Base-by-base conservation (phyloP, 2,329 filamentous ascomycete species). In the Didymella pinodella region DNA sequence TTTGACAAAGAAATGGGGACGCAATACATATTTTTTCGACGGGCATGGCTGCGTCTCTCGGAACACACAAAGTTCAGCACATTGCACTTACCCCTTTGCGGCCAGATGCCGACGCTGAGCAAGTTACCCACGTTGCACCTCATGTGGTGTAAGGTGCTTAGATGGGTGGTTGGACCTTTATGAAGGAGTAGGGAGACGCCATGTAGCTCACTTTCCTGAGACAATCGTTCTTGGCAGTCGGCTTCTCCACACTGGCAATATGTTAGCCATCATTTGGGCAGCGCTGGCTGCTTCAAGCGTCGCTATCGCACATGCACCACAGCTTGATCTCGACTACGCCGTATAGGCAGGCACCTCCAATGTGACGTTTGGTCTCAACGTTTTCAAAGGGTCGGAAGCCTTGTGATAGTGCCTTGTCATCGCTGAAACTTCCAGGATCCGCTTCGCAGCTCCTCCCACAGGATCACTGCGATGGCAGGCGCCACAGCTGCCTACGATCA, bases 161-260 rank as follows among this genome's bases (percentile, higher is more conserved):
- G 11, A 18, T 26, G 12, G 22, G 28, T 25, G 12, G 31, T 43
- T 32, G 38, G 26, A 4, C 36, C 6, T 2, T 8, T 4, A 10
- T 20, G n/a, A 31, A 10, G 25, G 11, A 11, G 38, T 28, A 20
- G 31, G 26, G 38, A 40, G 3, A 66, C 63, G 2, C 32, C 14
- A 34, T 34, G 32, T 16, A 34, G 32, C 12, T 16, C 14, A 34
- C 4, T 2, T 11, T n/a, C 32, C 16, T 16, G 6, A 16, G 4
- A 7, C 16, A 7, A 18, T n/a, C 5, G 32, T 16, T 2, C 16
- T 7, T 36, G 2, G 2, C 16, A 7, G n/a, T 22, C 16, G 5
- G 6, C n/a, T 6, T n/a, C 1, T 3, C 16, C 7, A 36, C 7
- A 36, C 4, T n/a, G 16, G n/a, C 16, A 14, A n/a, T 6, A 36